Percentiles rank a stretch among this genome's conserved stretches.
These are phyloP conservation scores for Fagopyrum homotropicum DNA, from an alignment of 148 eudicot genomes.

Conservation along the genomic window DNA sequence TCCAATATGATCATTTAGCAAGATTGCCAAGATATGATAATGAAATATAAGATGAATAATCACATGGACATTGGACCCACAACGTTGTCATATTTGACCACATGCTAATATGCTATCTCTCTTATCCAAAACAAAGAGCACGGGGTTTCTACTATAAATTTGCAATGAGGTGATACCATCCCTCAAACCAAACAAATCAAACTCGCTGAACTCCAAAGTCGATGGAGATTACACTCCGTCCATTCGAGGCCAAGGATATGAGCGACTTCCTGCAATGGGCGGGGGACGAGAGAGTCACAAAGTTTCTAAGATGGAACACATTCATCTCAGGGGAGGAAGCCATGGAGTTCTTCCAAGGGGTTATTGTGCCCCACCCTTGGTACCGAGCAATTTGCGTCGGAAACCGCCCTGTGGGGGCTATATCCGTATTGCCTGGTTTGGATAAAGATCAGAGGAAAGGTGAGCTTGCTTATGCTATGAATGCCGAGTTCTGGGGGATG, in stretches of 20 bases:
- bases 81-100: neutral
- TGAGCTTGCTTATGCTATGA: slow-evolving; percentile 5
- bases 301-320: slow-evolving; percentile 7
- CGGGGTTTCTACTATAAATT: neutral
- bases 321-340: slow-evolving; percentile 4
- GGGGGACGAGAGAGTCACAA: neutral
- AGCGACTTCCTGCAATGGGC: slow-evolving; percentile 11
- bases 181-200: neutral
- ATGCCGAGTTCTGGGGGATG: slow-evolving; percentile 1
- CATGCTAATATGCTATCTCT: neutral
- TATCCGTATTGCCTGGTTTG: slow-evolving; percentile 1
- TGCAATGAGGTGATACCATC: neutral
- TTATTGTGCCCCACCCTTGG: neutral
- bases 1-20: too few species aligned
- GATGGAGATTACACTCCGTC: slow-evolving; percentile 3
- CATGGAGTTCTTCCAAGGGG: slow-evolving; percentile 2
- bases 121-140: neutral
- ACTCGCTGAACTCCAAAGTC: neutral
- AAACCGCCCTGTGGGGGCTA: neutral
- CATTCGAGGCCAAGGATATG: neutral
- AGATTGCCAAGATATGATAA: too few species aligned
- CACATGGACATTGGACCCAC: too few species aligned
- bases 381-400: slow-evolving; percentile 4
- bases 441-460: neutral
- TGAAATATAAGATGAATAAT: too few species aligned